These are phyloP conservation scores for Tetrastigma voinierianum DNA, from an alignment of 164 flowering plant species.

Conservation along the genomic window DNA sequence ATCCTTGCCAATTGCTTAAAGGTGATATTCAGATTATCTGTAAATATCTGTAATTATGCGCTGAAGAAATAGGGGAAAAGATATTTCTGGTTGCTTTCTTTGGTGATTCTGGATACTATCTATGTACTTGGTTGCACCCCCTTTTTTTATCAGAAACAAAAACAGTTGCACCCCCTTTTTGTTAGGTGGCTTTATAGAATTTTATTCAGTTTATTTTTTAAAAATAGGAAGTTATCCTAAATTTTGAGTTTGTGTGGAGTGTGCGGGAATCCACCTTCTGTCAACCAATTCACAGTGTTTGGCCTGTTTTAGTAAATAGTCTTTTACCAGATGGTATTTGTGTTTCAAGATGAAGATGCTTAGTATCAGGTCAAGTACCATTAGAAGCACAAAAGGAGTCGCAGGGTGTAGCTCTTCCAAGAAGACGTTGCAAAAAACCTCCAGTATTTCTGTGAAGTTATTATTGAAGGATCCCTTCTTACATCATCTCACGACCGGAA, in stretches of 20 bases:
- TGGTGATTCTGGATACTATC: no score
- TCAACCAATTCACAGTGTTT: slow-evolving; percentile 85
- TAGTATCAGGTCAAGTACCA: slow-evolving; percentile 31
- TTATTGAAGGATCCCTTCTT: slow-evolving; percentile 85
- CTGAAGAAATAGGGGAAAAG: not conserved
- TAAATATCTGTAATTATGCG: not conserved
- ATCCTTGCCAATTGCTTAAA: slow-evolving; percentile 66
- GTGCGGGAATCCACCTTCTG: slow-evolving; percentile 94
- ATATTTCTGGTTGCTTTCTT: no score
- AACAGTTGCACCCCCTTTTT: no score
- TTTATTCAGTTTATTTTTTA: not conserved
- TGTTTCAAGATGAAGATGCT: slow-evolving; percentile 54
- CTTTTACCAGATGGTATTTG: slow-evolving; percentile 67
- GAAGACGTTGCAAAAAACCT: slow-evolving; percentile 62
- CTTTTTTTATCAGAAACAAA: no score
- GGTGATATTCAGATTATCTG: slow-evolving; percentile 36
- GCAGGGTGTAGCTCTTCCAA: slow-evolving; percentile 62
- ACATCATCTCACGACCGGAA: slow-evolving; percentile 94
- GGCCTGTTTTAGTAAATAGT: slow-evolving; percentile 68
- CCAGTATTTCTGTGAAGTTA: slow-evolving; percentile 57
- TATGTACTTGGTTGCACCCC: no score
- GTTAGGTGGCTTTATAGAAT: not conserved
- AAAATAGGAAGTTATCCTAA: not conserved
- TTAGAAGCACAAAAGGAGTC: slow-evolving; percentile 68
- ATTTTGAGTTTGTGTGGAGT: slow-evolving; percentile 12